A percentile compares a stretch with the other conserved stretches of the same genome.
phyloP scores from a whole-genome alignment of 768 basidiomycete species.

The Leccinum sublutescens region DNA sequence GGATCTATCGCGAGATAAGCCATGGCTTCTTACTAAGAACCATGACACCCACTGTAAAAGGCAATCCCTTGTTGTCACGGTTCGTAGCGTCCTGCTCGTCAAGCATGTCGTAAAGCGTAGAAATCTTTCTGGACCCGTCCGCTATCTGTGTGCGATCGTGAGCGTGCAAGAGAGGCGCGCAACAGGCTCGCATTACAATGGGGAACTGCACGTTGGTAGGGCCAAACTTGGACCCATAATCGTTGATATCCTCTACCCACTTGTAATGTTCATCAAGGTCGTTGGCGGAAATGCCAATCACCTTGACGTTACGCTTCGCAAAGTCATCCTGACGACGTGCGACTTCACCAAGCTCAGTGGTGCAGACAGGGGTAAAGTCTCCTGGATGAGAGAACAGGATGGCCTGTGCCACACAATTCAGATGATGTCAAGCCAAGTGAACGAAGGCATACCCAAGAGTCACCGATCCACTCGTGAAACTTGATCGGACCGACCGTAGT shows the following conservation, averaged over 20 bases:
- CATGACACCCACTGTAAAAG: slow-evolving; percentile 69
- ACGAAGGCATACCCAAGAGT: slow-evolving; percentile 67
- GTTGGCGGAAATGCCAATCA: slow-evolving; percentile 94
- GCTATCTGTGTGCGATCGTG: slow-evolving; percentile 62
- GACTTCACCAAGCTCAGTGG: slow-evolving; percentile 96
- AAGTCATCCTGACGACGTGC: slow-evolving; percentile 87
- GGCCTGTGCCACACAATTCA: slow-evolving; percentile 44
- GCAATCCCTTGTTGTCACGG: slow-evolving; percentile 80
- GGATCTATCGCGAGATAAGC: slow-evolving; percentile 51
- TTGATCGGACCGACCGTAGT: slow-evolving; percentile 86
- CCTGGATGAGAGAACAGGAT: slow-evolving; percentile 95
- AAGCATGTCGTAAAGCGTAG: slow-evolving; percentile 91
- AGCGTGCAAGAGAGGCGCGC: slow-evolving; percentile 5
- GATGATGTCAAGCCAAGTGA: background rate
- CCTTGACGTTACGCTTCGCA: slow-evolving; percentile 82
- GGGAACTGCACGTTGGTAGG: slow-evolving; percentile 86
- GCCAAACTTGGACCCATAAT: slow-evolving; percentile 64
- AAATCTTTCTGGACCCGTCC: slow-evolving; percentile 82
- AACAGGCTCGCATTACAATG: slow-evolving; percentile 51
- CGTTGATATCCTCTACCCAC: slow-evolving; percentile 90
- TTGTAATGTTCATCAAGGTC: slow-evolving; percentile 76
- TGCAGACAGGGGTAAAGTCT: slow-evolving; percentile 91
- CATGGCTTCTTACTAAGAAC: background rate
- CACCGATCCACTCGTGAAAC: slow-evolving; percentile 91
- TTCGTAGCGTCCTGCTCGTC: slow-evolving; percentile 95